Evolutionary conservation across 202 grass and related monocot species (phyloP).

Genomic region (Hordeum pubiflorum): DNA sequence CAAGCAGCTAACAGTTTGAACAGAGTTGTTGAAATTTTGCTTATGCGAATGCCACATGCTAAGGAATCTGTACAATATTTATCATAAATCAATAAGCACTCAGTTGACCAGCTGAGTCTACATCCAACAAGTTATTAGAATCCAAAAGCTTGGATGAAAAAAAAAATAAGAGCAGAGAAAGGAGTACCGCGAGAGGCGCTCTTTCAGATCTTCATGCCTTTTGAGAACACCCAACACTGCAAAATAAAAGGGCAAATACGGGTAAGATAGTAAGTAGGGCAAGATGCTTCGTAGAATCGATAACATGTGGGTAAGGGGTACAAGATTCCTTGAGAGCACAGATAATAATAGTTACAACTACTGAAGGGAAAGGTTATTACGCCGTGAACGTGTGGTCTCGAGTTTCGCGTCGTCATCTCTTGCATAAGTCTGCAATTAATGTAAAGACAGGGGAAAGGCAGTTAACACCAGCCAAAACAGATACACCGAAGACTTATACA

Average conservation of each 20-base stretch:
- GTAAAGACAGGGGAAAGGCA: background rate
- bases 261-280: background rate
- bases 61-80: background rate
- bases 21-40: background rate
- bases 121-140: background rate
- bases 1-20: background rate
- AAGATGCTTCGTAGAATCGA: background rate
- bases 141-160: background rate
- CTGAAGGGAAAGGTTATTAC: slow-evolving; percentile 26
- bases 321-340: background rate
- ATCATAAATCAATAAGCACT: background rate
- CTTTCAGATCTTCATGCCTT: slow-evolving; percentile 88
- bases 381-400: slow-evolving; percentile 45
- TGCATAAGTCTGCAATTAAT: slow-evolving; percentile 39
- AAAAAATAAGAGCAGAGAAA: background rate
- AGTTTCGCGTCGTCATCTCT: slow-evolving; percentile 58
- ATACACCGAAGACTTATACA: background rate
- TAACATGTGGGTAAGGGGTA: background rate
- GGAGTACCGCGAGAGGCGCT: slow-evolving; percentile 74
- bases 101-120: background rate
- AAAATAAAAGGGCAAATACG: slow-evolving; percentile 25
- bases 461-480: background rate
- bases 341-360: background rate
- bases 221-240: slow-evolving; percentile 49
- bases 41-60: slow-evolving; percentile 15